Base-by-base conservation (phyloP, 1,284 basidiomycete genomes). In the Tilletiopsis washingtonensis region DNA sequence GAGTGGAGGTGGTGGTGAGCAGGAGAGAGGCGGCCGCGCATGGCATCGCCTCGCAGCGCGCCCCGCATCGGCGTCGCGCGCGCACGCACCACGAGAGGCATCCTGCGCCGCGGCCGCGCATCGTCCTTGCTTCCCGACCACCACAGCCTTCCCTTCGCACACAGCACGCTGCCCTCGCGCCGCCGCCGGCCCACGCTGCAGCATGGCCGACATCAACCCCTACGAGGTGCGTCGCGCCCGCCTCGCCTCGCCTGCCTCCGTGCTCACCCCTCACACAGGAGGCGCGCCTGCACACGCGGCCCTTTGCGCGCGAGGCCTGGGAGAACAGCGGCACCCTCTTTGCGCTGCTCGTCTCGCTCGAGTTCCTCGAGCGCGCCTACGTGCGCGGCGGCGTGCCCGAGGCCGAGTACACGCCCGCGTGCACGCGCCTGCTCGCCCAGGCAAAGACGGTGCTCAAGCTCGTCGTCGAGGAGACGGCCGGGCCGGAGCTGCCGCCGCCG, bases 371-470 rank as follows among this genome's bases (percentile, higher is more conserved):
- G 74, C 80, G 90, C 32, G 93, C 91, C 3, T 98, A 96, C 74
- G 85, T 98, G 26, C 82, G 91, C 27, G 43, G 97, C 76, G 84
- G 86, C 0, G 85, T 97, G 49, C 84, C 83, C 17, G 85, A 89
- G 17, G 36, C 26, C 2, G 17, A 43, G 23, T 98, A 98, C 75
- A 91, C 90, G 51, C 91, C 90, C 51, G 90, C 90, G 57, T 98
- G 93, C 73, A 89, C 88, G 15, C 81, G 88, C 40, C 76, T 98
- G 17, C 76, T 98, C 7, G 88, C 87, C 14, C 91, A 97, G 75
- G 97, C 91, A 78, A 96, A 96, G 81, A 94, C 90, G 2, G 86
- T 94, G 81, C 78, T 91, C 61, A 96, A 91, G 75, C 81, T 97
- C 34, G 85, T 98, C 12, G 84, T 37, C 4, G 23, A 20, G 12